phyloP scores from a whole-genome alignment of 768 basidiomycete genomes.

The Kwoniella europaea region DNA sequence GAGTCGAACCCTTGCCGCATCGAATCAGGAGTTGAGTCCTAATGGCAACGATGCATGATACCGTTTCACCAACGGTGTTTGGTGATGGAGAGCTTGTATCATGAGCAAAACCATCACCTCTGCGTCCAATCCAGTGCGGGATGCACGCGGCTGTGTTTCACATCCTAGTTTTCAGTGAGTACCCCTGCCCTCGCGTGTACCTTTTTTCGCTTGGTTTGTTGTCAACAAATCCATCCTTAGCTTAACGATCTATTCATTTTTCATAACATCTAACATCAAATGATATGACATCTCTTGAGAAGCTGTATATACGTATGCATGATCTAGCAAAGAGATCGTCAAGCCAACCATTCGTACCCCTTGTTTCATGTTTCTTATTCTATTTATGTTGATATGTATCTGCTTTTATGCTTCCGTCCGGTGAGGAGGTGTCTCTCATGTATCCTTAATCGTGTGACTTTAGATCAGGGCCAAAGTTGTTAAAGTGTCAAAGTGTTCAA shows the following conservation, averaged over 20 bases:
- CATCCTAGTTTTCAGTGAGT: not conserved
- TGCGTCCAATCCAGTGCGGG: too few species aligned
- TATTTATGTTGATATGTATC: not conserved
- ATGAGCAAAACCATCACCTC: too few species aligned
- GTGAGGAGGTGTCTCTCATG: too few species aligned
- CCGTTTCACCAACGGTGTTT: conserved; percentile 36
- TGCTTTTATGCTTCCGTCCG: too few species aligned
- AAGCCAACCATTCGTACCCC: not conserved
- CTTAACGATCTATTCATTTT: too few species aligned
- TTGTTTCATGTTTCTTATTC: not conserved
- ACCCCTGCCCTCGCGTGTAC: conserved; percentile 9
- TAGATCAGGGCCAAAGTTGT: too few species aligned
- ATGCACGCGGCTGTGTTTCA: not conserved
- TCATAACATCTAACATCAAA: too few species aligned
- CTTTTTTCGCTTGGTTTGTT: not conserved
- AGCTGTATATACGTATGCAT: too few species aligned
- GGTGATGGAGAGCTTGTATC: not conserved
- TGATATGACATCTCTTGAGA: too few species aligned
- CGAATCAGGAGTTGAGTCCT: conserved; percentile 13
- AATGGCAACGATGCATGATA: conserved; percentile 35
- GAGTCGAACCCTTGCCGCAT: conserved; percentile 36
- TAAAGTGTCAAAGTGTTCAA: too few species aligned
- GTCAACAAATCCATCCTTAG: not conserved
- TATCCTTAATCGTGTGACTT: too few species aligned
- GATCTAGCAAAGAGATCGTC: not conserved